These are phyloP conservation scores for Malus hybrid DNA, from an alignment of 331 rosid genomes.

Conservation along the genomic window DNA sequence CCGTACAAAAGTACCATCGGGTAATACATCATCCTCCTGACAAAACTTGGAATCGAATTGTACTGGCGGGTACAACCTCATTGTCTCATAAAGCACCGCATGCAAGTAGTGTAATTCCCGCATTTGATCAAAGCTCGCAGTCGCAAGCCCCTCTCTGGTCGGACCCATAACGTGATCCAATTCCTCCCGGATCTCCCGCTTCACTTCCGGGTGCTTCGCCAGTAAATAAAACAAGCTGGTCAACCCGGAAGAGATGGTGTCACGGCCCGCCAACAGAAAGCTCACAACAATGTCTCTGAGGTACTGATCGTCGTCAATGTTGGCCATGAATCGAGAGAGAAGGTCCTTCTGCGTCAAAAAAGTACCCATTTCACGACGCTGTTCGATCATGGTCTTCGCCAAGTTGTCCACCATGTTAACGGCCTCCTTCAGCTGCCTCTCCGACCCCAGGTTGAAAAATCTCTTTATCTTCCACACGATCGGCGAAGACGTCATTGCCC, in stretches of 20 bases:
- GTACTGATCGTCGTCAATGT: conserved; percentile 41
- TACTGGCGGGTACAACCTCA: conserved; percentile 80
- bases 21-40: conserved; percentile 59
- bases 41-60: conserved; percentile 84
- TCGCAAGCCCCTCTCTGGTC: not conserved
- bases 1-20: conserved; percentile 61
- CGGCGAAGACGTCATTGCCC: conserved; percentile 57
- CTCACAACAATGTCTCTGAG: conserved; percentile 73
- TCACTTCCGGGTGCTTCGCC: conserved; percentile 41
- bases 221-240: conserved; percentile 56
- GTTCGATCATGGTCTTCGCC: conserved; percentile 32
- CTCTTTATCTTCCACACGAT: conserved; percentile 62
- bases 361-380: conserved; percentile 18
- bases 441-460: conserved; percentile 46
- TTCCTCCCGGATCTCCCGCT: conserved; percentile 40
- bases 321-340: conserved; percentile 66
- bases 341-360: conserved; percentile 34
- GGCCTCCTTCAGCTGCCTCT: conserved; percentile 47
- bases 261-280: conserved; percentile 80
- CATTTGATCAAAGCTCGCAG: conserved; percentile 29
- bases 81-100: conserved; percentile 63
- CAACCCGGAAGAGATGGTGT: conserved; percentile 59
- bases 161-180: conserved; percentile 35
- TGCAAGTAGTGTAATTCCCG: conserved; percentile 59
- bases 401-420: conserved; percentile 31